Conservation (phyloP, 2,329 filamentous ascomycete genomes). For the Xylaria digitata region DNA sequence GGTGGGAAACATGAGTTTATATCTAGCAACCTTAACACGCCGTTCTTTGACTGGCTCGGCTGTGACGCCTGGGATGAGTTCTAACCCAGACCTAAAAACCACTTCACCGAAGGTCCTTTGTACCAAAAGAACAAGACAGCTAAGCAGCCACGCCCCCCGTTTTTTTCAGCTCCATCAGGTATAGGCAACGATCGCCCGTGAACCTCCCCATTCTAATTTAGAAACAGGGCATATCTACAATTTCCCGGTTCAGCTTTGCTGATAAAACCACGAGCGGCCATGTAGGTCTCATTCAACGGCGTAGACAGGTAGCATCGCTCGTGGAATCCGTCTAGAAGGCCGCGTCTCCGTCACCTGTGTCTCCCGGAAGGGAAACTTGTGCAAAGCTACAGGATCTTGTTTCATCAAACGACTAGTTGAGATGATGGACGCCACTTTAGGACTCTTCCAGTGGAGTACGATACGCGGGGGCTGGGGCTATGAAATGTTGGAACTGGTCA, state of each 20-base stretch:
- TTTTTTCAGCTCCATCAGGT: neutral
- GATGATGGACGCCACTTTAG: slow-evolving; percentile 11
- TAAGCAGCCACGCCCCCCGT: neutral
- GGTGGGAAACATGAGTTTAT: neutral
- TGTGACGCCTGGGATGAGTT: neutral
- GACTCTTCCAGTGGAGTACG: neutral
- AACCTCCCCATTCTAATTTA: slow-evolving; percentile 11
- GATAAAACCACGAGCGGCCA: neutral
- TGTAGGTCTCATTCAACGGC: too few relatives aligned
- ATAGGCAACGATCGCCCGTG: neutral
- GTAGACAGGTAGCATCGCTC: neutral
- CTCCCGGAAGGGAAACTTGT: neutral
- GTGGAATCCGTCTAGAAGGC: slow-evolving; percentile 10
- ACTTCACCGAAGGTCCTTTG: slow-evolving; percentile 2
- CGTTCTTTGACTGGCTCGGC: neutral
- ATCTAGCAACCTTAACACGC: neutral
- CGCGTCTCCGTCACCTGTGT: neutral
- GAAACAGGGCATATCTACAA: neutral
- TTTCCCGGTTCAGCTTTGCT: neutral
- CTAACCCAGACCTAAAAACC: neutral
- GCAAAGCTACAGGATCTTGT: slow-evolving; percentile 1
- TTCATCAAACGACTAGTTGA: slow-evolving; percentile 3
- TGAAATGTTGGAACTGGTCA: neutral
- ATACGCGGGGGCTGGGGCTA: slow-evolving; percentile 22
- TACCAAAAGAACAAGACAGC: too few relatives aligned